Evolutionary conservation across 495 filamentous ascomycete genomes (phyloP).

Genomic region (Neohortaea acidophila): DNA sequence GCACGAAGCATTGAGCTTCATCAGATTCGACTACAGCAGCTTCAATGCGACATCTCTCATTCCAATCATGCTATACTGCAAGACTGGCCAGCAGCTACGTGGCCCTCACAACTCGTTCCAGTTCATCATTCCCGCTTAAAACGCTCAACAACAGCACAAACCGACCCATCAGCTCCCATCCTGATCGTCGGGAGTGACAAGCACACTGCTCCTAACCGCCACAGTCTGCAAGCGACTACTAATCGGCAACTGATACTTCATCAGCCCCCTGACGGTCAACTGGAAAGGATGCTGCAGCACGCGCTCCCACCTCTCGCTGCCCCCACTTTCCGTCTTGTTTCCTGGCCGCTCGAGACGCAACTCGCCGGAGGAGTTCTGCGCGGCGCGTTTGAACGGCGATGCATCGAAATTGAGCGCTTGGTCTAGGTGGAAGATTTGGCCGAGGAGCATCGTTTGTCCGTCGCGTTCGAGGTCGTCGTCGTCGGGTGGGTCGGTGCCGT

Average conservation of each 20-base stretch:
- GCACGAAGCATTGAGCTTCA: no score
- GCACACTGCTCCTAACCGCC: conserved; percentile 36
- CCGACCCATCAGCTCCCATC: conserved; percentile 18
- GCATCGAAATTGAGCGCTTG: conserved; percentile 75
- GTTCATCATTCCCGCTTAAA: no score
- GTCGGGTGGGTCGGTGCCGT: conserved; percentile 43
- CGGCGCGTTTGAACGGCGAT: conserved; percentile 57
- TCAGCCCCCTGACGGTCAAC: conserved; percentile 71
- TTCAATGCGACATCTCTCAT: no score
- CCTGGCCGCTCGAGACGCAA: conserved; percentile 66
- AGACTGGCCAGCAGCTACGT: no score
- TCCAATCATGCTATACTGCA: no score
- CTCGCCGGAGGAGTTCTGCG: conserved; percentile 59
- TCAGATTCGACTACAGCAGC: no score
- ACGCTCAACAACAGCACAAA: no score
- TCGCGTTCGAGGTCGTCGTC: conserved; percentile 49
- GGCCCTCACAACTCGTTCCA: no score
- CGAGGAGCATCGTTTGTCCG: conserved; percentile 73
- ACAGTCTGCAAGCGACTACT: conserved; percentile 47
- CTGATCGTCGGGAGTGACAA: conserved; percentile 37
- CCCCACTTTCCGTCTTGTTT: conserved; percentile 74
- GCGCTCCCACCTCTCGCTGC: conserved; percentile 78
- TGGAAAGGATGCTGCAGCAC: conserved; percentile 85
- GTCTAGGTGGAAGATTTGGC: conserved; percentile 73
- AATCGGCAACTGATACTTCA: conserved; percentile 80